Conservation (phyloP, 1,284 basidiomycete genomes). For the Tilletia caries region DNA sequence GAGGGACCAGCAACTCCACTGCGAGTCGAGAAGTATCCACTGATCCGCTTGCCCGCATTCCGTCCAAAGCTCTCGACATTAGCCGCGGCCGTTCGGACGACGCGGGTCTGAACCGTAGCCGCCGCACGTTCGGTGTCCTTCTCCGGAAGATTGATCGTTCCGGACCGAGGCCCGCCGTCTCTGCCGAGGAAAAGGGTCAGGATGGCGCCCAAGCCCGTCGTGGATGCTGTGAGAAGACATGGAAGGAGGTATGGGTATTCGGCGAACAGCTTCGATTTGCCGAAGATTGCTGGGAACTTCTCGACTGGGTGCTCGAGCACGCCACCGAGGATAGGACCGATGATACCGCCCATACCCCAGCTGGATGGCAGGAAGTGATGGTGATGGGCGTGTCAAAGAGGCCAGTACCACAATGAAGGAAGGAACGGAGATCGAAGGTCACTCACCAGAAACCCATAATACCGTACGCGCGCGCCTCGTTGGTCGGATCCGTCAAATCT, state of each 20-base stretch:
- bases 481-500: conserved; percentile 80
- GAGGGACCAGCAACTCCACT: conserved; percentile 18
- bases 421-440: not conserved
- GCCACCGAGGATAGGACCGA: conserved; percentile 71
- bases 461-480: conserved; percentile 89
- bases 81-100: conserved; percentile 24
- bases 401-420: no score
- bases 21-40: conserved; percentile 36
- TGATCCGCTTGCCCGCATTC: conserved; percentile 41
- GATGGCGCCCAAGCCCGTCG: conserved; percentile 66
- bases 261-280: conserved; percentile 63
- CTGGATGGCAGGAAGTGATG: not conserved
- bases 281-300: conserved; percentile 77
- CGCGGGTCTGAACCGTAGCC: conserved; percentile 22
- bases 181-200: conserved; percentile 82
- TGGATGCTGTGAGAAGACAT: conserved; percentile 62
- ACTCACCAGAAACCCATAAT: conserved; percentile 75
- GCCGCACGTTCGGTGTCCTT: conserved; percentile 25
- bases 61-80: conserved; percentile 34
- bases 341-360: conserved; percentile 86
- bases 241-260: conserved; percentile 88
- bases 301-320: conserved; percentile 62
- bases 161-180: conserved; percentile 63
- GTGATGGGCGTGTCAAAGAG: no score
- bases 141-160: conserved; percentile 41